Base-by-base conservation (phyloP, 2,329 filamentous ascomycete species). In the Beauveria australis region DNA sequence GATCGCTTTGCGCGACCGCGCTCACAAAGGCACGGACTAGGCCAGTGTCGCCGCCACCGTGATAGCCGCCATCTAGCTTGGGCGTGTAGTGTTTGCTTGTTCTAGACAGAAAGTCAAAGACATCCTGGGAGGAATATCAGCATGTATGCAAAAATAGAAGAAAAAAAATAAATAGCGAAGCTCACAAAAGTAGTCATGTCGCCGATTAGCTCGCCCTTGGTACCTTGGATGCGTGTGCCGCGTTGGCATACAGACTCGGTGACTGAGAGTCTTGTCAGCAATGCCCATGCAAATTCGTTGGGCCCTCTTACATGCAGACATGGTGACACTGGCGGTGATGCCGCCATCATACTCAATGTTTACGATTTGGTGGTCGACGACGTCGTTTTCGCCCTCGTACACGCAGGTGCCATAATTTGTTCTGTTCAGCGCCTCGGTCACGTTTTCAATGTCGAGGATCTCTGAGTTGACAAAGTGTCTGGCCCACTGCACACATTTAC, bases 281-380 rank as follows among this genome's bases (percentile, higher is more conserved):
- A 18, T 22, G 46, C 22, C 48, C 7, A 41, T 9, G 19, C 2
- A 1, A 8, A 18, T 26, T 14, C 5, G 7, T 33, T 24, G 14
- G 24, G 12, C 16, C n/a, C 0, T 40, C 59, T 57, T 61, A 64
- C 63, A 64, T n/a, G 63, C 63, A 59, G 63, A 64, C 63, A 64
- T 64, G 40, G 63, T 64, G 9, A 64, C 41, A n/a, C 58, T 61
- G 24, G 63, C 63, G 4, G 63, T 64, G 22, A 63, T 54, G 37
- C 63, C 63, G 9, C 61, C 61, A 14, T 64, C 55, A 28, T 63
- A 64, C 40, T 64, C 61, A 7, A 64, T 53, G 28, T 64, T 64
- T n/a, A 64, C 63, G n/a, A 64, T 46, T 41, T 64, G 63, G 30
- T 64, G 63, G 43, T 64, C 63, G 5, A 64, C 63, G 9, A 64